phyloP scores from a whole-genome alignment of 129 eudicot species.

The Artemisia tridentata region DNA sequence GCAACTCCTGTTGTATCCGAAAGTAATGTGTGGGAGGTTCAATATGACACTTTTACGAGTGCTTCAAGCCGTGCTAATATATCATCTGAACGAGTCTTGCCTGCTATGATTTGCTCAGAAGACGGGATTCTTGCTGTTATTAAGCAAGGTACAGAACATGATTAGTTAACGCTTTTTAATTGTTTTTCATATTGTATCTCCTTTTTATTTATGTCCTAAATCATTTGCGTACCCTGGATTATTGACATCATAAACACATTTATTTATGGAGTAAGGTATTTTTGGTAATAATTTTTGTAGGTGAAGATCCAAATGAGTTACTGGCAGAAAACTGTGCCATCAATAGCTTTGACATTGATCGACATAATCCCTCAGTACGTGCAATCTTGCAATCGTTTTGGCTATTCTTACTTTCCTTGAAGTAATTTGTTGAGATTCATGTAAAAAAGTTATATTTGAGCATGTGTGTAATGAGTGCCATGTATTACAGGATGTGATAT shows the following conservation, averaged over 20 bases:
- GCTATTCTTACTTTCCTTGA: not conserved
- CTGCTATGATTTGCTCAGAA: conserved; percentile 94
- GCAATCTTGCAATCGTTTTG: not conserved
- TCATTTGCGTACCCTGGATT: too few relatives aligned
- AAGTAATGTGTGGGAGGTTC: conserved; percentile 98
- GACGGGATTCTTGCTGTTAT: conserved; percentile 90
- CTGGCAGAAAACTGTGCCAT: conserved; percentile 90
- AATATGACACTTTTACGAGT: conserved; percentile 68
- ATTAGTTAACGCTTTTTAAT: not conserved
- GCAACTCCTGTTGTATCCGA: conserved; percentile 40
- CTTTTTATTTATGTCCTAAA: not conserved
- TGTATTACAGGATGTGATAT: conserved; percentile 68
- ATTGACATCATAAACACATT: too few relatives aligned
- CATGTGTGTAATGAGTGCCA: not conserved
- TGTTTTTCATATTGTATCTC: not conserved
- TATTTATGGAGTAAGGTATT: not conserved
- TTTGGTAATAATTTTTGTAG: conserved; percentile 33
- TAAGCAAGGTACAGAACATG: conserved; percentile 58
- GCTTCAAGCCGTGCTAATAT: conserved; percentile 52
- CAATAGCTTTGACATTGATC: conserved; percentile 89
- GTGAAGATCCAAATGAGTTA: conserved; percentile 70
- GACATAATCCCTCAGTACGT: conserved; percentile 82
- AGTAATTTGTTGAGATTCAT: not conserved
- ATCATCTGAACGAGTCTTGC: conserved; percentile 68
- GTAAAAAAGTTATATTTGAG: not conserved